Evolutionary conservation across 805 yeast species (phyloP).

Genomic region (Hermanozyma aechmeae): DNA sequence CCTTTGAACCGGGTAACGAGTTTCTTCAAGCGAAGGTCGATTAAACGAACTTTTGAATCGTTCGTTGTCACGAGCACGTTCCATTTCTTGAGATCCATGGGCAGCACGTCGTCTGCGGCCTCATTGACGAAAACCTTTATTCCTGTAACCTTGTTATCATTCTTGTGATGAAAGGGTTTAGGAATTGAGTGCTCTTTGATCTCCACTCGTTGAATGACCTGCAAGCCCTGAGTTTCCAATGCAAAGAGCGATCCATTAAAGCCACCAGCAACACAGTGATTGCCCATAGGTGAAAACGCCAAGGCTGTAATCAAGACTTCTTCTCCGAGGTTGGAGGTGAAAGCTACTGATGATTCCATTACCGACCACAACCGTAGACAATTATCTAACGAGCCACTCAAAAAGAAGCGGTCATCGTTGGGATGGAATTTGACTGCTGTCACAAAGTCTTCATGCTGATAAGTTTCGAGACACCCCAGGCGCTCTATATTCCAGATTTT

Average conservation of each 20-base stretch:
- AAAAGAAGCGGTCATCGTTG: conserved; percentile 75
- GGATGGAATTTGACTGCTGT: conserved; percentile 78
- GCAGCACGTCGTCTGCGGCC: conserved; percentile 3
- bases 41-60: conserved; percentile 69
- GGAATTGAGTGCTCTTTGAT: conserved; percentile 18
- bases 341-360: conserved; percentile 59
- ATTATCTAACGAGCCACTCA: conserved; percentile 75
- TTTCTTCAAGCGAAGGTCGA: conserved; percentile 43
- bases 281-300: conserved; percentile 58
- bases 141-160: conserved; percentile 60
- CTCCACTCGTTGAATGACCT: conserved; percentile 23
- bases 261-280: conserved; percentile 62
- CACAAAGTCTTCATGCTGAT: conserved; percentile 72
- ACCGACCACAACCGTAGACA: conserved; percentile 77
- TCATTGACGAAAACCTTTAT: conserved; percentile 39
- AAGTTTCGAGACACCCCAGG: conserved; percentile 49
- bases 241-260: conserved; percentile 61
- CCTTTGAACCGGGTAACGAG: conserved; percentile 70
- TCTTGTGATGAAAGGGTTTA: conserved; percentile 13
- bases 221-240: conserved; percentile 57
- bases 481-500: conserved; percentile 80
- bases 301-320: conserved; percentile 68
- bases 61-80: conserved; percentile 58
- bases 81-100: conserved; percentile 13
- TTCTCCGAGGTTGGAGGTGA: conserved; percentile 40